Evolutionary conservation across 495 filamentous ascomycete species (phyloP).

Genomic region (Hypomontagnella submonticulosa): DNA sequence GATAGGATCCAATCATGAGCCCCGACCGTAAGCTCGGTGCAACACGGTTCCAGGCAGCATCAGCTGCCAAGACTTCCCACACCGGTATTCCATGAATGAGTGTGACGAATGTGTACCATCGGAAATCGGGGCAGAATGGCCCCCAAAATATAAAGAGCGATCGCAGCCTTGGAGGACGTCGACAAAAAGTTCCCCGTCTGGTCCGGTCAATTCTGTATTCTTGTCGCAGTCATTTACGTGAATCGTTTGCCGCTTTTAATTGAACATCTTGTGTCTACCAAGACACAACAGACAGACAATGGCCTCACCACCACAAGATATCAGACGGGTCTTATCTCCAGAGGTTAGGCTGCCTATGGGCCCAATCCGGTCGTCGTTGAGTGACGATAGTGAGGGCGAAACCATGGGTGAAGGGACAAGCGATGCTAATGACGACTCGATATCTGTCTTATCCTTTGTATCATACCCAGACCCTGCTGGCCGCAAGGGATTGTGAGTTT

Average conservation of each 20-base stretch:
- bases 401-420: constrained; percentile 12
- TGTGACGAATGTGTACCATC: background rate
- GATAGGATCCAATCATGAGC: constrained; percentile 23
- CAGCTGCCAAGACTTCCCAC: constrained; percentile 20
- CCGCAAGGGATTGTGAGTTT: constrained; percentile 27
- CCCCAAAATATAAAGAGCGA: constrained; percentile 25
- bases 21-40: constrained; percentile 6
- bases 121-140: constrained; percentile 4
- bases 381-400: constrained; percentile 16
- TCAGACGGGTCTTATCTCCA: background rate
- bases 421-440: constrained; percentile 16
- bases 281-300: background rate
- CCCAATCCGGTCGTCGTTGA: constrained; percentile 15
- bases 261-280: no score
- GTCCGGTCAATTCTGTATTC: background rate
- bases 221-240: background rate
- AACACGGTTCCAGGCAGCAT: constrained; percentile 22
- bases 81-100: constrained; percentile 5
- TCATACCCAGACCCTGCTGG: constrained; percentile 26
- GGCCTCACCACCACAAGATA: constrained; percentile 6
- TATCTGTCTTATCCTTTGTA: constrained; percentile 25
- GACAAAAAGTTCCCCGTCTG: background rate
- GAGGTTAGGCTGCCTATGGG: constrained; percentile 7
- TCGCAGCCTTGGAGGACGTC: background rate
- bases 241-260: background rate